phyloP scores from a whole-genome alignment of 495 filamentous ascomycete genomes.

The Evernia prunastri region DNA sequence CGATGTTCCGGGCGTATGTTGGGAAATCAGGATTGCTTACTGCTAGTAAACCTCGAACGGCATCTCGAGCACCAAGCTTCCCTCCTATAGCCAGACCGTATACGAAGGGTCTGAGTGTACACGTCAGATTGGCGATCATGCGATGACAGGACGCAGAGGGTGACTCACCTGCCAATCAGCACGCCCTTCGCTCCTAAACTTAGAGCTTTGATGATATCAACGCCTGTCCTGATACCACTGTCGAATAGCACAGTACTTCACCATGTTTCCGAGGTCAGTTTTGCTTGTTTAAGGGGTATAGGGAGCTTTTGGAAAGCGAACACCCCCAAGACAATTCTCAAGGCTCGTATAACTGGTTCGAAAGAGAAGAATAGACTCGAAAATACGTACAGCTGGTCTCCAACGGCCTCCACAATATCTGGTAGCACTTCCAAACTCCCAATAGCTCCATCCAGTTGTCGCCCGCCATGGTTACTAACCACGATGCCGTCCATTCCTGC shows the following conservation, averaged over 20 bases:
- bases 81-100: constrained; percentile 32
- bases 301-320: too few species aligned
- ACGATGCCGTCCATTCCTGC: constrained; percentile 50
- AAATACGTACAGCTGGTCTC: not conserved
- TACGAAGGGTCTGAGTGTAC: constrained; percentile 24
- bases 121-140: not conserved
- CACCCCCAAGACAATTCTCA: too few species aligned
- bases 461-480: constrained; percentile 54
- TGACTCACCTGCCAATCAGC: constrained; percentile 38
- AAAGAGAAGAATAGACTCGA: not conserved
- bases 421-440: constrained; percentile 54
- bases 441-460: constrained; percentile 58
- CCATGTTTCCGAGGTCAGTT: not conserved
- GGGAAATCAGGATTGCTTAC: constrained; percentile 8
- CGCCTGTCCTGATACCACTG: constrained; percentile 42
- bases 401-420: constrained; percentile 46
- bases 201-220: constrained; percentile 46
- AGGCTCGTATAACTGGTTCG: too few species aligned
- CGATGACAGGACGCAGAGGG: constrained; percentile 3
- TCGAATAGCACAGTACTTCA: constrained; percentile 44
- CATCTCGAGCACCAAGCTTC: constrained; percentile 28
- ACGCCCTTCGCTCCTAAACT: constrained; percentile 49
- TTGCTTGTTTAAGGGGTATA: not conserved
- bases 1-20: not conserved
- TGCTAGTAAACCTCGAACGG: constrained; percentile 31